Percentiles rank a stretch among this genome's conserved stretches.
These are phyloP conservation scores for Alternaria tenuissima DNA, from an alignment of 2,329 filamentous ascomycete species.

Conservation along the genomic window DNA sequence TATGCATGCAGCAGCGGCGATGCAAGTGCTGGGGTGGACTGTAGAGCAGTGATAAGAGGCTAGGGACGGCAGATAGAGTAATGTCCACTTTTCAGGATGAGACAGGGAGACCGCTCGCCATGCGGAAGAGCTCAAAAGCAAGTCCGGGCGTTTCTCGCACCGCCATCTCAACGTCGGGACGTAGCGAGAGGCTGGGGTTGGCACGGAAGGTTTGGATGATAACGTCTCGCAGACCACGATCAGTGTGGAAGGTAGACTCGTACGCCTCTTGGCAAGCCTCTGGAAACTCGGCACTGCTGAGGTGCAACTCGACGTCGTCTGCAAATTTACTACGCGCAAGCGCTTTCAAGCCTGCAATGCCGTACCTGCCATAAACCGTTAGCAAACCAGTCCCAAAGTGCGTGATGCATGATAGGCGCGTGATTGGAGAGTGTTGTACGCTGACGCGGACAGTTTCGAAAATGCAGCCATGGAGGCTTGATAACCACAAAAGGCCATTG, in stretches of 20 bases:
- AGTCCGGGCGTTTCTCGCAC: conserved; percentile 57
- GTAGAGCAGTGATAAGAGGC: not conserved
- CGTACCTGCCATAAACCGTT: conserved; percentile 51
- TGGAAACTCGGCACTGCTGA: conserved; percentile 56
- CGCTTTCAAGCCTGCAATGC: conserved; percentile 57
- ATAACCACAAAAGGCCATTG: conserved; percentile 25
- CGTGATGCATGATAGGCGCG: conserved; percentile 7
- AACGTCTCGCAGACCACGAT: conserved; percentile 58
- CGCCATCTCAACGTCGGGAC: conserved; percentile 55
- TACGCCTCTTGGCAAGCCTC: conserved; percentile 60
- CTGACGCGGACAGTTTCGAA: conserved; percentile 33
- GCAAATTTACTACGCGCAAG: conserved; percentile 58
- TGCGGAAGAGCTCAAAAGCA: conserved; percentile 59
- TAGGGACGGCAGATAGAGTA: not conserved
- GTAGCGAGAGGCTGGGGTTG: conserved; percentile 56
- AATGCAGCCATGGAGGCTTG: conserved; percentile 15
- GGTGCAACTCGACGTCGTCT: conserved; percentile 54
- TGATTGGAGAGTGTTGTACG: conserved; percentile 21
- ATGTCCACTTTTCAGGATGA: conserved; percentile 33
- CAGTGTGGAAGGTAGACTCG: conserved; percentile 58
- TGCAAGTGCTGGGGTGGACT: not conserved
- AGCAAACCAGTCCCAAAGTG: conserved; percentile 23
- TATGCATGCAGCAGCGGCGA: conserved; percentile 11
- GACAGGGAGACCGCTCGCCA: conserved; percentile 57
- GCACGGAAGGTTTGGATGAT: conserved; percentile 58